Percentiles rank a stretch among this genome's conserved stretches.
phyloP scores from a whole-genome alignment of 2,329 filamentous ascomycete genomes.

The Celoporthe dispersa region DNA sequence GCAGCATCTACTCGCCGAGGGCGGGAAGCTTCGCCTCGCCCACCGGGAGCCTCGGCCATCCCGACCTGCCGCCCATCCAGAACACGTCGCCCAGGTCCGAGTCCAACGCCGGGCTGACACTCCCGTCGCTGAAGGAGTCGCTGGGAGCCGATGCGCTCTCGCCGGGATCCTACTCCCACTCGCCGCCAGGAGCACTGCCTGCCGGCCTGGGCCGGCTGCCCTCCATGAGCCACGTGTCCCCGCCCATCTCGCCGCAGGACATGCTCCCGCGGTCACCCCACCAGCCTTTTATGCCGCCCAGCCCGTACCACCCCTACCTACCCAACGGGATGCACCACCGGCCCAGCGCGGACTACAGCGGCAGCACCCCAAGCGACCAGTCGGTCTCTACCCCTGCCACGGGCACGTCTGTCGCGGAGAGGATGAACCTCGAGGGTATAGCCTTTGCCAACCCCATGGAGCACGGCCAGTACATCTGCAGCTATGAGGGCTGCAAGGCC shows the following conservation, averaged over 20 bases:
- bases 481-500: conserved; percentile 67
- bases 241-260: conserved; percentile 57
- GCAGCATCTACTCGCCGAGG: conserved; percentile 24
- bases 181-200: conserved; percentile 38
- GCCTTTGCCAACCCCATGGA: conserved; percentile 47
- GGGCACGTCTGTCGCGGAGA: conserved; percentile 49
- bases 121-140: conserved; percentile 46
- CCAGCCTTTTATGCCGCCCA: conserved; percentile 45
- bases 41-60: conserved; percentile 30
- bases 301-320: conserved; percentile 42
- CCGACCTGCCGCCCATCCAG: conserved; percentile 42
- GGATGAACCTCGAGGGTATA: conserved; percentile 60
- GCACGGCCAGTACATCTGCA: conserved; percentile 61
- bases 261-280: conserved; percentile 52
- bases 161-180: conserved; percentile 35
- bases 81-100: conserved; percentile 45
- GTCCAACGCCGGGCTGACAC: conserved; percentile 40
- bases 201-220: conserved; percentile 40
- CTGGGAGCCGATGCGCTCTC: conserved; percentile 34
- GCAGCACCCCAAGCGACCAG: conserved; percentile 49
- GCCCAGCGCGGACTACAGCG: conserved; percentile 48
- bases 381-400: conserved; percentile 49
- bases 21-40: conserved; percentile 30
- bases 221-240: conserved; percentile 45
- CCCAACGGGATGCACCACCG: conserved; percentile 41